Percentiles rank a stretch among this genome's conserved stretches.
These are phyloP conservation scores for Aspergillus uvarum DNA, from an alignment of 2,329 filamentous ascomycete genomes.

Conservation along the genomic window DNA sequence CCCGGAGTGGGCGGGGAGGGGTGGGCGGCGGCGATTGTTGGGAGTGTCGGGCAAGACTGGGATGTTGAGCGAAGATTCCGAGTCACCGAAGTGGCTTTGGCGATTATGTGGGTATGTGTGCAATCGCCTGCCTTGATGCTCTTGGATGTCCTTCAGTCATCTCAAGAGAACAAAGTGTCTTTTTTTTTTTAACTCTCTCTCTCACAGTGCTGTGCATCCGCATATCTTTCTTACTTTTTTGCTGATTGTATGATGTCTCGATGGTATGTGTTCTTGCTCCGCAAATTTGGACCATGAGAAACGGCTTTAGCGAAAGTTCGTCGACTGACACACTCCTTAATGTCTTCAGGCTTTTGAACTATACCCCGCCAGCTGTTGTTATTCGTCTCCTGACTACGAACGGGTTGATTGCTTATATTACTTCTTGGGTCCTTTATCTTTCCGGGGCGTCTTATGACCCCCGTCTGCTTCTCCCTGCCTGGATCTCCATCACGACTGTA, in stretches of 20 bases:
- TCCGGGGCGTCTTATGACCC: conserved; percentile 69
- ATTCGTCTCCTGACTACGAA: conserved; percentile 76
- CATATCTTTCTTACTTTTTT: conserved; percentile 79
- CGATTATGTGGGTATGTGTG: conserved; percentile 68
- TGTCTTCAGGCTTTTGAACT: conserved; percentile 69
- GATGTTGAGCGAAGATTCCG: conserved; percentile 52
- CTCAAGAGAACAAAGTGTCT: not conserved
- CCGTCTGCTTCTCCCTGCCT: conserved; percentile 70
- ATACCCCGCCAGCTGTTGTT: conserved; percentile 73
- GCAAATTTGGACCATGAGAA: too few species aligned
- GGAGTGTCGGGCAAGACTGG: conserved; percentile 41
- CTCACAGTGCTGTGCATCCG: conserved; percentile 68
- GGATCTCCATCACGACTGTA: conserved; percentile 75
- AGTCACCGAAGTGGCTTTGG: conserved; percentile 68
- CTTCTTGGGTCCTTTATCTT: conserved; percentile 68
- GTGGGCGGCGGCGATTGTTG: conserved; percentile 40
- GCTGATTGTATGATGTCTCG: conserved; percentile 82
- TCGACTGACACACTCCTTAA: not conserved
- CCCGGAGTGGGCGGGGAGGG: conserved; percentile 45
- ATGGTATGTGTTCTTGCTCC: conserved; percentile 55
- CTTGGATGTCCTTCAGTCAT: too few species aligned
- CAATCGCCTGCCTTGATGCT: not conserved
- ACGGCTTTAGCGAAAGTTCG: not conserved
- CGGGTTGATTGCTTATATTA: conserved; percentile 72
- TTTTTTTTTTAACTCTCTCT: not conserved